Evolutionary conservation across 805 yeast genomes (phyloP), one percentile per base, ranked within the genome.

Genomic region (Vanderwaltozyma yarrowii): DNA sequence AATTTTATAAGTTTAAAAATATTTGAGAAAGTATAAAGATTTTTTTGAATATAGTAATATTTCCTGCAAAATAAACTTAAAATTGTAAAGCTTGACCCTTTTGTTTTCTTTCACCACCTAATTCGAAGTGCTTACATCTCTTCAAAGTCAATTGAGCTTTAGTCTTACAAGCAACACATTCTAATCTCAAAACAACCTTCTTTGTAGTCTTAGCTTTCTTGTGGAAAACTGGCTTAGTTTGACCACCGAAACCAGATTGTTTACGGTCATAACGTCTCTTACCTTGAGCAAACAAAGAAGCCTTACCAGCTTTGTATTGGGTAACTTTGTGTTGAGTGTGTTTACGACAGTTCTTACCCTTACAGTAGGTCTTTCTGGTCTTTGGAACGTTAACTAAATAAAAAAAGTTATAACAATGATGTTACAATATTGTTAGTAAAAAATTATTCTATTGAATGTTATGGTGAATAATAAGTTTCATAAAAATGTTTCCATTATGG

Each of bases 251-350:
- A 87, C 98, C 98, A 64, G 83, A 69, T 78, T 92, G 98, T 76
- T 92, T 92, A 76, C 99, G 95, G 89, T 92, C 98, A 78, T 92
- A 92, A 80, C 99, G 88, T 80, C 99, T 87, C 89, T 94, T 92
- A 82, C 99, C 99, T 78, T 92, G 97, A 61, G 97, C 96, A 68
- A 79, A 87, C 64, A 88, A 80, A 54, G 97, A 89, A 70, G 98
- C 97, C 79, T 92, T 92, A 76, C 99, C 98, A 69, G 97, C 95
- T 74, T 92, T 92, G 94, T 92, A 92, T 79, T 92, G 99, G 73
- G 99, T 89, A 67, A 92, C 98, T 80, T 89, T 92, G 94, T 92
- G 98, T 76, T 87, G 96, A 66, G 97, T 89, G 92, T 92, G 98
- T 76, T 87, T 86, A 67, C 94, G 84, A 81, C 99, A 92, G 69